Percentiles rank a stretch among this genome's conserved stretches.
phyloP scores from a whole-genome alignment of 176 grass and related monocot species.

The Pontederia paniculata region DNA sequence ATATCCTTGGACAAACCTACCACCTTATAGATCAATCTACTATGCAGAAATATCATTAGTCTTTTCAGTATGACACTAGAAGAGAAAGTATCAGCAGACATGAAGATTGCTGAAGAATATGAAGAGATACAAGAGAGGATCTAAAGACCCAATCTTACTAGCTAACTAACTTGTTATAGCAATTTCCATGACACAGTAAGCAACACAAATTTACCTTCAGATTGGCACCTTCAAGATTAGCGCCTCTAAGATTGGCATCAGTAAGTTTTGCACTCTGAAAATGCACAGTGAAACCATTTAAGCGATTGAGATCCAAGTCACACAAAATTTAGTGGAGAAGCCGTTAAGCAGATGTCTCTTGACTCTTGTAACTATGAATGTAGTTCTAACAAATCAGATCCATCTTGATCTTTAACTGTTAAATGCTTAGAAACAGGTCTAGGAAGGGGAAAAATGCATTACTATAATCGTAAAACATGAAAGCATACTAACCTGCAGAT shows the following conservation, averaged over 20 bases:
- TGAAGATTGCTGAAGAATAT: neutral
- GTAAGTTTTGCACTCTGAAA: slow-evolving; percentile 73
- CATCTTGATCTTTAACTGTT: no score
- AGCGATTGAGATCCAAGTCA: neutral
- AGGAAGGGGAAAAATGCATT: slow-evolving; percentile 9
- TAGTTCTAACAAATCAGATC: no score
- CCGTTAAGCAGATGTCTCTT: no score
- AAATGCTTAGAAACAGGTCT: neutral
- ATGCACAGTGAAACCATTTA: neutral
- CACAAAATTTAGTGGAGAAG: no score
- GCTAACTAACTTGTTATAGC: neutral
- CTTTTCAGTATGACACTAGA: no score
- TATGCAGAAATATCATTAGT: no score
- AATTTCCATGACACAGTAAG: neutral
- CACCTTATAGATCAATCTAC: no score
- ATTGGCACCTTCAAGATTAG: slow-evolving; percentile 97
- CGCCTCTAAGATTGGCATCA: slow-evolving; percentile 50
- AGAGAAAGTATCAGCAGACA: no score
- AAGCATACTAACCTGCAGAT: slow-evolving; percentile 62
- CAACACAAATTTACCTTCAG: slow-evolving; percentile 53
- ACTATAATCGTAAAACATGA: slow-evolving; percentile 3
- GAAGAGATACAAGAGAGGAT: neutral
- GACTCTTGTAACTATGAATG: no score
- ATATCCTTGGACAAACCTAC: no score
- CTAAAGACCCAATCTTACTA: neutral